phyloP scores from a whole-genome alignment of 306 rosid species.

The Trichosanthes cucumerina region DNA sequence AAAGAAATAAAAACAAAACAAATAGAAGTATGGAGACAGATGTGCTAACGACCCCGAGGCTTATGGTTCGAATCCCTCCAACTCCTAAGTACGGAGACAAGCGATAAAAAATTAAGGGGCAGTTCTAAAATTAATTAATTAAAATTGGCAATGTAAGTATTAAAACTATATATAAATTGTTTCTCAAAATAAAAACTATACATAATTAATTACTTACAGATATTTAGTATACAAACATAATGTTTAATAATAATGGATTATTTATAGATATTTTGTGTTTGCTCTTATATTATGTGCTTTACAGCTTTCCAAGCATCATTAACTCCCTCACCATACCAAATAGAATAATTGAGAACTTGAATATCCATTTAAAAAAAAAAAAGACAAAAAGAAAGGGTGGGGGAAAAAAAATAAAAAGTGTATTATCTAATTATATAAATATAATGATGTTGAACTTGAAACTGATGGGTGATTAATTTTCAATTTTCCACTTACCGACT shows the following conservation, averaged over 20 bases:
- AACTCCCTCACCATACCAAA: neutral
- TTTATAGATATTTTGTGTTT: neutral
- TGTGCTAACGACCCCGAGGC: too few relatives aligned
- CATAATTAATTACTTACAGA: neutral
- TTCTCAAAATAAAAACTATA: neutral
- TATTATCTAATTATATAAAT: neutral
- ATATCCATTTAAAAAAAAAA: neutral
- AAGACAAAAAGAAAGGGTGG: neutral
- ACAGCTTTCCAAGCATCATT: constrained; percentile 3
- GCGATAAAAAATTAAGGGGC: too few relatives aligned
- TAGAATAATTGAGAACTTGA: neutral
- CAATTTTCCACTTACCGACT: constrained; percentile 7
- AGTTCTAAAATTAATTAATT: too few relatives aligned
- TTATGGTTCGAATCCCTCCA: too few relatives aligned
- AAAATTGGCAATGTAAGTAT: too few relatives aligned
- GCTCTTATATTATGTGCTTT: neutral
- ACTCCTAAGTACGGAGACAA: too few relatives aligned
- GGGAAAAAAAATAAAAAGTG: neutral
- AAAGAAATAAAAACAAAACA: too few relatives aligned
- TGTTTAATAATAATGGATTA: neutral
- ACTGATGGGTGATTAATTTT: neutral
- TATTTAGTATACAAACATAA: neutral
- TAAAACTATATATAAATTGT: too few relatives aligned
- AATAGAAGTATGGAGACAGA: too few relatives aligned
- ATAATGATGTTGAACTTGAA: neutral